phyloP scores from a whole-genome alignment of 805 yeast genomes.

The Brettanomyces bruxellensis region DNA sequence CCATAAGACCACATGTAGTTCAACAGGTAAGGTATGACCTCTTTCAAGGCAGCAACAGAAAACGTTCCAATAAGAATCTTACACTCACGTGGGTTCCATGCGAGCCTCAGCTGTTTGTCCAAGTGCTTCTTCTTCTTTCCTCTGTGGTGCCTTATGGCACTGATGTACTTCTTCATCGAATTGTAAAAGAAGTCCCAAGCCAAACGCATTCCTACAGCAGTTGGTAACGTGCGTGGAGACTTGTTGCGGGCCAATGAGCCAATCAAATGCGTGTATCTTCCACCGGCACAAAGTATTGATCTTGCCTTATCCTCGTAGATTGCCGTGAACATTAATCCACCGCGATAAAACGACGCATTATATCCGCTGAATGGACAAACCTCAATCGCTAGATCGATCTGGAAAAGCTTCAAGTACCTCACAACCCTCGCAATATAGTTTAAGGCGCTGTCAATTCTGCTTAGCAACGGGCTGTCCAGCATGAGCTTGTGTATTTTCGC shows the following conservation, averaged over 20 bases:
- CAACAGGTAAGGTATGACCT: slow-evolving; percentile 56
- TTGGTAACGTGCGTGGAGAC: slow-evolving; percentile 26
- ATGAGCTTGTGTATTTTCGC: slow-evolving; percentile 56
- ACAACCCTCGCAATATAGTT: slow-evolving; percentile 53
- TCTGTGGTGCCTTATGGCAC: slow-evolving; percentile 20
- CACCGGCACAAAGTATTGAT: slow-evolving; percentile 77
- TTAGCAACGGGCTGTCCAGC: slow-evolving; percentile 61
- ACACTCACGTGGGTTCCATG: slow-evolving; percentile 56
- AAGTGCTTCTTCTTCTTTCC: slow-evolving; percentile 24
- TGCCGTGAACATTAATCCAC: slow-evolving; percentile 85
- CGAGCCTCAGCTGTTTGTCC: slow-evolving; percentile 17
- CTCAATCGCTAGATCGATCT: slow-evolving; percentile 38
- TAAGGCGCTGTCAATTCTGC: slow-evolving; percentile 54
- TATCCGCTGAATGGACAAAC: slow-evolving; percentile 81
- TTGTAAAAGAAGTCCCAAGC: slow-evolving; percentile 61
- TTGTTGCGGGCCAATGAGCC: slow-evolving; percentile 50
- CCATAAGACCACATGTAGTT: slow-evolving; percentile 64
- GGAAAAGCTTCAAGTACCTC: slow-evolving; percentile 44
- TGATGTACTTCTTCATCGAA: slow-evolving; percentile 40
- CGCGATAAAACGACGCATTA: slow-evolving; percentile 67
- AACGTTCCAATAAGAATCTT: slow-evolving; percentile 74
- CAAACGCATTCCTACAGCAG: slow-evolving; percentile 82
- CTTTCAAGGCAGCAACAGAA: slow-evolving; percentile 44
- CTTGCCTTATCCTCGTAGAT: slow-evolving; percentile 51
- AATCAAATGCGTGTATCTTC: slow-evolving; percentile 77